A percentile compares a stretch with the other conserved stretches of the same genome.
Conservation (phyloP, 768 basidiomycete genomes). For the Phlegmacium glaucopus region DNA sequence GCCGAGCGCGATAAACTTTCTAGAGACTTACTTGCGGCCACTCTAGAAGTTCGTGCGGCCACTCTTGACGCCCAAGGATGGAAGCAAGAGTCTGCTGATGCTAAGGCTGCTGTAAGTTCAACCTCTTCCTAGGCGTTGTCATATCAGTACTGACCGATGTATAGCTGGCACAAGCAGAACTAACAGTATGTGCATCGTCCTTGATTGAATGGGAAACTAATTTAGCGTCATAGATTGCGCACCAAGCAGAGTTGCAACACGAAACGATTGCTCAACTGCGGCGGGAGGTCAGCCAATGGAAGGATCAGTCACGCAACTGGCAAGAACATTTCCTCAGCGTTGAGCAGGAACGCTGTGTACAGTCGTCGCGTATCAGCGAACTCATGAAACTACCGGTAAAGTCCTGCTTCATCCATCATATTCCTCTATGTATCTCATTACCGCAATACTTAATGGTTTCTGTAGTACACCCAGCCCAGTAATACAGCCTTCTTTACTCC, state of each 20-base stretch:
- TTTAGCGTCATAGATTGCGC: conserved; percentile 39
- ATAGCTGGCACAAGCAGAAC: conserved; percentile 53
- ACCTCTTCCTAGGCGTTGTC: conserved; percentile 3
- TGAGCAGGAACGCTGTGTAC: conserved; percentile 61
- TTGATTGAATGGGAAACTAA: not conserved
- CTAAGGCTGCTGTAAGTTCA: conserved; percentile 46
- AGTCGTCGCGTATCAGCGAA: conserved; percentile 57
- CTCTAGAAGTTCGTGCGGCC: too few species aligned
- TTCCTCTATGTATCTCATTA: not conserved
- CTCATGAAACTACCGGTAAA: conserved; percentile 45
- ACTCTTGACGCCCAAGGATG: conserved; percentile 45
- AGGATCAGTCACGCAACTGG: conserved; percentile 74
- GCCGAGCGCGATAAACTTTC: conserved; percentile 46
- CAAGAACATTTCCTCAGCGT: conserved; percentile 77
- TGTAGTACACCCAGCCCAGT: conserved; percentile 1
- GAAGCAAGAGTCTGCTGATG: conserved; percentile 38
- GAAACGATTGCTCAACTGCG: conserved; percentile 61
- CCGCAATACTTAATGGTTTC: not conserved
- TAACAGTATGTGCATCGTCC: conserved; percentile 36
- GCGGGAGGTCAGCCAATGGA: conserved; percentile 68
- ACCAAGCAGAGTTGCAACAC: conserved; percentile 50
- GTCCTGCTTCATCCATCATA: not conserved
- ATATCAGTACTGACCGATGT: not conserved
- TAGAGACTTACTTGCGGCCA: conserved; percentile 40
- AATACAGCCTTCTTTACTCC: conserved; percentile 29